Conservation (phyloP, 805 yeast species). For the Pichia kluyveri region DNA sequence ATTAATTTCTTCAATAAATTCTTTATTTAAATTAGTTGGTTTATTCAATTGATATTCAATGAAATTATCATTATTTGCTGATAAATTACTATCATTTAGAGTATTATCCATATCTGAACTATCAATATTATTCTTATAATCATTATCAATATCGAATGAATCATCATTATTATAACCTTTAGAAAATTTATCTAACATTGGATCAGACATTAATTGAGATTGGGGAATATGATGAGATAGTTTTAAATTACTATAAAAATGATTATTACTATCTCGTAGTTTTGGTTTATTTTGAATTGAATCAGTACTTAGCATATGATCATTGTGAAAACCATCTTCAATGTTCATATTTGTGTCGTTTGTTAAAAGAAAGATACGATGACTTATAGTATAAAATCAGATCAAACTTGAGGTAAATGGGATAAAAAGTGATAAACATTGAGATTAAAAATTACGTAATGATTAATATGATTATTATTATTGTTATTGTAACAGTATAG, state of each 20-base stretch:
- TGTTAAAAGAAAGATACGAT: no score
- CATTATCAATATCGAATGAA: not conserved
- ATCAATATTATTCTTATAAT: not conserved
- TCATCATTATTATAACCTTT: not conserved
- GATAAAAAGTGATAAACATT: no score
- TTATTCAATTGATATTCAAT: slow-evolving; percentile 20
- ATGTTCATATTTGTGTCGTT: no score
- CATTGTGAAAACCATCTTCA: no score
- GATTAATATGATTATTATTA: not conserved
- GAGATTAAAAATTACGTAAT: no score
- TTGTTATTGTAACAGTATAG: no score
- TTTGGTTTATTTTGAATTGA: not conserved
- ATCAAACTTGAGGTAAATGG: no score
- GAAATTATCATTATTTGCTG: slow-evolving; percentile 11
- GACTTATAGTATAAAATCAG: no score
- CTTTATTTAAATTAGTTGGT: slow-evolving; percentile 10
- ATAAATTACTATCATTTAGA: slow-evolving; percentile 6
- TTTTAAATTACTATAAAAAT: no score
- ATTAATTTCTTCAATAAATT: slow-evolving; percentile 14
- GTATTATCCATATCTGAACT: not conserved
- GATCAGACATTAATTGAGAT: not conserved
- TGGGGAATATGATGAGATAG: not conserved
- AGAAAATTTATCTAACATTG: not conserved
- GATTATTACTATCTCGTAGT: not conserved
- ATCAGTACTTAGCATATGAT: not conserved